Evolutionary conservation across 306 rosid species (phyloP).

Genomic region (Quercus engelmannii): DNA sequence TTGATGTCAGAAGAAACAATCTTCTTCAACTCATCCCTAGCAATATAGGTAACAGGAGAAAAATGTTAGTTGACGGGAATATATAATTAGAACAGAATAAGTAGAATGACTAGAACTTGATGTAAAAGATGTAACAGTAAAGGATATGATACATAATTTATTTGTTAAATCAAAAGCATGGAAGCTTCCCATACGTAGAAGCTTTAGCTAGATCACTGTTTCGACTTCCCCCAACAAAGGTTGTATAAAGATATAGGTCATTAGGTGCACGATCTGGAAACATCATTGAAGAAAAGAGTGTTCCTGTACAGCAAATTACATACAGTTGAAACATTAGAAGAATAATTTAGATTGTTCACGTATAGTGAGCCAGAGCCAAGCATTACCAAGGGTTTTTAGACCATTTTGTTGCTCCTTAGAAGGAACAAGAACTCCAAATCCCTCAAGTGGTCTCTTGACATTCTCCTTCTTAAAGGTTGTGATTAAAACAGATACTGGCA

Average conservation of each 20-base stretch:
- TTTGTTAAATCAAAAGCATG: slow-evolving; percentile 1
- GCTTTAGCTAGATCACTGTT: slow-evolving; percentile 75
- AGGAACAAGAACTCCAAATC: slow-evolving; percentile 96
- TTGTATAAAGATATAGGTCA: slow-evolving; percentile 73
- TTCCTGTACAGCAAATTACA: slow-evolving; percentile 51
- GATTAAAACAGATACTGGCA: slow-evolving; percentile 78
- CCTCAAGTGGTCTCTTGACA: slow-evolving; percentile 86
- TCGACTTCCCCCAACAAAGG: slow-evolving; percentile 81
- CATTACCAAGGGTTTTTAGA: slow-evolving; percentile 82
- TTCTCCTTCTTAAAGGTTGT: slow-evolving; percentile 79
- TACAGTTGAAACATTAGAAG: slow-evolving; percentile 16
- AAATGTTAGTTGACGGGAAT: slow-evolving; percentile 14
- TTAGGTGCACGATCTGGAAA: slow-evolving; percentile 93
- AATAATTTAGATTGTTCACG: slow-evolving; percentile 2
- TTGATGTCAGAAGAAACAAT: slow-evolving; percentile 80
- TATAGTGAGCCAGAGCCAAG: slow-evolving; percentile 23
- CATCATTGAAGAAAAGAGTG: slow-evolving; percentile 91
- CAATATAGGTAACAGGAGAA: slow-evolving; percentile 13
- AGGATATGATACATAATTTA: neutral
- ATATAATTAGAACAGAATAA: slow-evolving; percentile 12
- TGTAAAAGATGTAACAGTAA: neutral
- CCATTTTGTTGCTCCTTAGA: slow-evolving; percentile 77
- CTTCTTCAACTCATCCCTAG: slow-evolving; percentile 69
- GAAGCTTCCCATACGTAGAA: slow-evolving; percentile 53
- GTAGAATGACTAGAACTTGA: neutral